Base-by-base conservation (phyloP, 805 yeast genomes). In the Scheffersomyces ergatensis region DNA sequence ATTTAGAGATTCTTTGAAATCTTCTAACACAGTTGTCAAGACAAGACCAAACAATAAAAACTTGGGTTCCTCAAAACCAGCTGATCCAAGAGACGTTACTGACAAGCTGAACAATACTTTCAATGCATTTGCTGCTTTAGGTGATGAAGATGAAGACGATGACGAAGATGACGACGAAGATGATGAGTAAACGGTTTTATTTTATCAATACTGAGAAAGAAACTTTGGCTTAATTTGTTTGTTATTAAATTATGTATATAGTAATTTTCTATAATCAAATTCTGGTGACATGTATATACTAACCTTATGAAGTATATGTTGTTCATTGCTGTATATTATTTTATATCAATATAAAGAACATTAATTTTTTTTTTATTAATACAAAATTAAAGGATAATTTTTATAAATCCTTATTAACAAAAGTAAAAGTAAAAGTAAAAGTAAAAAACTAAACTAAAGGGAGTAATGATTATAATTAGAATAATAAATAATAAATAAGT, bases 41-140 rank as follows among this genome's bases (percentile, higher is more conserved):
- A 82, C 77, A 43, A 82, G 77, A 58, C 86, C 92, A 44, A 83
- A 80, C 65, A 82, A 80, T 61, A 83, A 84, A 60, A 83, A 83
- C 60, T 80, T 85, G 59, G 79, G 87, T 6, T 79, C 87, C 14
- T 78, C 85, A 32, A 83, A 81, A 63, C 83, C 89, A 18, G 84
- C 78, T 36, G 89, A 84, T 55, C 71, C 85, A 16, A 78, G 83
- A 59, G 92, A 85, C 59, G 74, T 81, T 44, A 80, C 88, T 30
- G 88, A 82, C 48, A 78, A 82, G 48, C 84, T 78, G 46, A 78
- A 79, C 46, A 72, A 73, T 33, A 72, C 78, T 16, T 86, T 85
- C 74, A 86, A 86, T 62, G 92, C 93, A 4, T 86, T 86, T 60
- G 89, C 83, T 51, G 92, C 92, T 19, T 77, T 86, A 56, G 84